Evolutionary conservation across 2,329 filamentous ascomycete genomes (phyloP).

Genomic region (Aspergillus fructus): DNA sequence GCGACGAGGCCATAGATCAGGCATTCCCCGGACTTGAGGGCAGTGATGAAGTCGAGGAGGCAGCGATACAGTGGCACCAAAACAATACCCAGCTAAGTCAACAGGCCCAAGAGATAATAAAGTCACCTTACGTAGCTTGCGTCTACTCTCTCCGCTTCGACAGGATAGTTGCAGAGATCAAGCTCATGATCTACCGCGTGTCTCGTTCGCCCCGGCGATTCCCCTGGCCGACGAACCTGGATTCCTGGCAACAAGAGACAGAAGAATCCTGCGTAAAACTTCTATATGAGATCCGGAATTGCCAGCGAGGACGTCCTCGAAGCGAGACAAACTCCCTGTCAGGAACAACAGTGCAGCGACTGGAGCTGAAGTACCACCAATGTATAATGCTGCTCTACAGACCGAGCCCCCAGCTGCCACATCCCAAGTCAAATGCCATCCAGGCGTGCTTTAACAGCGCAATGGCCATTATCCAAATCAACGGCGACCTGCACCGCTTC

Average conservation of each 20-base stretch:
- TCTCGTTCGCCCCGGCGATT: slow-evolving; percentile 5
- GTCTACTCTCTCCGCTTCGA: slow-evolving; percentile 5
- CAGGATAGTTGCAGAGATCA: slow-evolving; percentile 5
- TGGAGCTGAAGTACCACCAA: slow-evolving; percentile 5
- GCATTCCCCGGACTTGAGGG: not conserved
- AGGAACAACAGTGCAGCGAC: slow-evolving; percentile 1
- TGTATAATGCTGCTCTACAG: slow-evolving; percentile 4
- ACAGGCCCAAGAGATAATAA: not conserved
- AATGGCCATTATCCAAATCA: not conserved
- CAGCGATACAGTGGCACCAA: not conserved
- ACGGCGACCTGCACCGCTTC: slow-evolving; percentile 1
- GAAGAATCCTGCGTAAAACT: not conserved
- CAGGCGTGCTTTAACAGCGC: slow-evolving; percentile 4
- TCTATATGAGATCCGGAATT: not conserved
- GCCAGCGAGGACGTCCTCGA: not conserved
- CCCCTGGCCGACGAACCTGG: slow-evolving; percentile 1
- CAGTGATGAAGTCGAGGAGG: slow-evolving; percentile 3
- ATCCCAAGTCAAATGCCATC: not conserved
- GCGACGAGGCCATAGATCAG: slow-evolving; percentile 4
- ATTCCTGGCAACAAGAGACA: slow-evolving; percentile 1
- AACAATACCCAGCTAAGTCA: not conserved
- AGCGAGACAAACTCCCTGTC: not conserved
- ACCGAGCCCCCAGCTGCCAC: not conserved
- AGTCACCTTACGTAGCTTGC: not conserved
- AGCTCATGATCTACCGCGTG: slow-evolving; percentile 8